Percentiles rank a stretch among this genome's conserved stretches.
Conservation (phyloP, 495 filamentous ascomycete species). For the Xylaria cubensis region DNA sequence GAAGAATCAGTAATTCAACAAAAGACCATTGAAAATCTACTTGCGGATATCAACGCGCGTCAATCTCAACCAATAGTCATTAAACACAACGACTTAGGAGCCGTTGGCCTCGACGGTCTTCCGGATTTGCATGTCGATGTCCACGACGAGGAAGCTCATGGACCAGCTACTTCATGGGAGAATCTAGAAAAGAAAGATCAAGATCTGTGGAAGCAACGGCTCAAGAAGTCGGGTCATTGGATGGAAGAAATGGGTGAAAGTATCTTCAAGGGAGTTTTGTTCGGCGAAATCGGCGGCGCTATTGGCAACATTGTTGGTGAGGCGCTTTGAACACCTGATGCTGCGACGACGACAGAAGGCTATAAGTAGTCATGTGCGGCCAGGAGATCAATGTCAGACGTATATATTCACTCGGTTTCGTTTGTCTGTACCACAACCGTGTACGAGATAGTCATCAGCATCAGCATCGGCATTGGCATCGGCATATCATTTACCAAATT, state of each 20-base stretch:
- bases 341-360: constrained; percentile 21
- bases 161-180: constrained; percentile 66
- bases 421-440: constrained; percentile 25
- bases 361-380: constrained; percentile 1
- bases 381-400: not conserved
- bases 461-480: constrained; percentile 15
- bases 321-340: constrained; percentile 31
- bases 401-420: constrained; percentile 15
- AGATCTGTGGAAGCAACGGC: constrained; percentile 69
- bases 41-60: constrained; percentile 30
- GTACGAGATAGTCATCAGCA: constrained; percentile 21
- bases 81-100: constrained; percentile 34
- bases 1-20: constrained; percentile 28
- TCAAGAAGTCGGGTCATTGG: constrained; percentile 77
- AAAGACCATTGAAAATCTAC: constrained; percentile 38
- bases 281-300: constrained; percentile 68
- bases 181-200: constrained; percentile 65
- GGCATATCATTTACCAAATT: not conserved
- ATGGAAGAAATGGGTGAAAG: constrained; percentile 72
- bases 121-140: constrained; percentile 43
- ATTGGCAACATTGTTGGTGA: constrained; percentile 59
- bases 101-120: constrained; percentile 31
- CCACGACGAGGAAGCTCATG: constrained; percentile 54
- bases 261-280: constrained; percentile 76
- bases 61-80: constrained; percentile 36